Conservation (phyloP, 2,329 filamentous ascomycete genomes). For the Fusarium sp. region DNA sequence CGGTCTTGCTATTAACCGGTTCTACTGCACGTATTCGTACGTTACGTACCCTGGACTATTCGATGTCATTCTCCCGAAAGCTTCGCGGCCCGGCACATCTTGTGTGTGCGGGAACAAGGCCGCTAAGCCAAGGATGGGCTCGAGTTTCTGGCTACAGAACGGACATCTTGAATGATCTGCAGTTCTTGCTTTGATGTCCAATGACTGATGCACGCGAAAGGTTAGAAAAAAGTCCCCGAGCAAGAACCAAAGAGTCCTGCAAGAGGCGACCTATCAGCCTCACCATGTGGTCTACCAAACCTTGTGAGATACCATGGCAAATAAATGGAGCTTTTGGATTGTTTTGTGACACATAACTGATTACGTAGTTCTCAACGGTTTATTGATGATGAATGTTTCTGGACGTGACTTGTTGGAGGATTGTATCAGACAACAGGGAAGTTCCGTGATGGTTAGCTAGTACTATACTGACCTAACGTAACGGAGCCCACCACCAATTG, state of each 20-base stretch:
- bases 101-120: constrained; percentile 37
- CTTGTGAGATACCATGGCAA: constrained; percentile 3
- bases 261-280: constrained; percentile 22
- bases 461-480: not conserved
- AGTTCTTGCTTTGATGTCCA: constrained; percentile 25
- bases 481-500: not conserved
- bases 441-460: not conserved
- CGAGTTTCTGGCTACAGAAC: not conserved
- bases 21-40: not conserved
- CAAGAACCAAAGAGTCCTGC: constrained; percentile 22
- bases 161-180: constrained; percentile 29
- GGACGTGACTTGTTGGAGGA: not conserved
- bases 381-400: not conserved
- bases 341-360: constrained; percentile 18
- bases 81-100: constrained; percentile 35
- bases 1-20: not conserved
- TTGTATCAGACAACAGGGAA: not conserved
- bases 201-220: constrained; percentile 27
- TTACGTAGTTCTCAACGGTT: constrained; percentile 14
- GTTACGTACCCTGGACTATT: not conserved
- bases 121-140: constrained; percentile 26
- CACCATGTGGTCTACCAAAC: constrained; percentile 15
- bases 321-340: constrained; percentile 1
- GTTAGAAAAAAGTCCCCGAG: constrained; percentile 20
- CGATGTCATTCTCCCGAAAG: constrained; percentile 34